phyloP scores from a whole-genome alignment of 495 filamentous ascomycete genomes.

The Penicillium turbatum region DNA sequence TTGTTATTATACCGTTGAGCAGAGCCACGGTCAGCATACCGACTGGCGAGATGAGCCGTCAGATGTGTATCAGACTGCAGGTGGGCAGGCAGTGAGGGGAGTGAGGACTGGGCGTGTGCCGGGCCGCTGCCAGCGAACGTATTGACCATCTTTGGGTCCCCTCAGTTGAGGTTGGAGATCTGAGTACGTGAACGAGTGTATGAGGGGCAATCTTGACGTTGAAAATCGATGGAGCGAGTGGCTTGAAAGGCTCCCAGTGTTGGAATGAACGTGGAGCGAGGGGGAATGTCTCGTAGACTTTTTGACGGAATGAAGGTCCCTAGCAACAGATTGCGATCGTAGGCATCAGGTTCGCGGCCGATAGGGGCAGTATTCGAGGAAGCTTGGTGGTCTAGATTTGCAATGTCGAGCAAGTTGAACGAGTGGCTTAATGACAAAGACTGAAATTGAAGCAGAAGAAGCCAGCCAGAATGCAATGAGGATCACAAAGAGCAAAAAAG shows the following conservation, averaged over 20 bases:
- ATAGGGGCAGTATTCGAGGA: not conserved
- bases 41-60: conserved; percentile 91
- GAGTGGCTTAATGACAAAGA: not conserved
- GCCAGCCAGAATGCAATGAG: not conserved
- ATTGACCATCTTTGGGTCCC: conserved; percentile 36
- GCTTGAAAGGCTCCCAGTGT: conserved; percentile 3
- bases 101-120: conserved; percentile 81
- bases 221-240: conserved; percentile 3
- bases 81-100: conserved; percentile 84
- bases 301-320: conserved; percentile 21
- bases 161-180: conserved; percentile 17
- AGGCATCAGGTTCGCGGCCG: conserved; percentile 1
- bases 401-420: conserved; percentile 1
- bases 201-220: conserved; percentile 10
- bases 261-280: conserved; percentile 23
- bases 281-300: conserved; percentile 23
- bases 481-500: conserved; percentile 10
- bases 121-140: conserved; percentile 34
- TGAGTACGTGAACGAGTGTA: conserved; percentile 17
- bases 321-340: conserved; percentile 16
- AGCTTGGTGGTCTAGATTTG: not conserved
- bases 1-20: not conserved
- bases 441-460: not conserved
- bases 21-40: conserved; percentile 35
- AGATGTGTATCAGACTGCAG: conserved; percentile 94